phyloP scores from a whole-genome alignment of 2,329 filamentous ascomycete species.

The Aureobasidium lini region DNA sequence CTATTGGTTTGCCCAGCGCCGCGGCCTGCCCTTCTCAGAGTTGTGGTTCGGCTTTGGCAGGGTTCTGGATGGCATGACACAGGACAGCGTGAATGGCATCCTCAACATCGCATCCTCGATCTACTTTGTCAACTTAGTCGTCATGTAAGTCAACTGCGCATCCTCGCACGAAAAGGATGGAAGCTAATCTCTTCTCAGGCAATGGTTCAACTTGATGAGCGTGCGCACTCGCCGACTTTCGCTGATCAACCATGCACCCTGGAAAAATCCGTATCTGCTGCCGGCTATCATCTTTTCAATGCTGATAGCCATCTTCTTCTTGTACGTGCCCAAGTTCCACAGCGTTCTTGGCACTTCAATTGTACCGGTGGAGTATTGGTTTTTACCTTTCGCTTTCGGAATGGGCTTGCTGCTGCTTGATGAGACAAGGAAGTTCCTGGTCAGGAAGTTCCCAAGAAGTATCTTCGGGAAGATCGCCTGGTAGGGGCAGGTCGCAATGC shows the following conservation, averaged over 20 bases:
- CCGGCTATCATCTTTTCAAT: conserved; percentile 64
- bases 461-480: conserved; percentile 56
- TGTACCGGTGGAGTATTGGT: conserved; percentile 68
- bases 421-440: conserved; percentile 56
- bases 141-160: conserved; percentile 49
- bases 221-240: conserved; percentile 53
- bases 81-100: conserved; percentile 46
- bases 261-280: conserved; percentile 61
- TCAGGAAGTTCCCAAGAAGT: conserved; percentile 53
- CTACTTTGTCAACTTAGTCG: conserved; percentile 73
- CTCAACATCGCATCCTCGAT: conserved; percentile 62
- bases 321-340: conserved; percentile 61
- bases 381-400: conserved; percentile 67
- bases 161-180: background rate
- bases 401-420: conserved; percentile 57
- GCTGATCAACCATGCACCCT: conserved; percentile 65
- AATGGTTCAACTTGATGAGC: conserved; percentile 69
- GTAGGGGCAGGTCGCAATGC: conserved; percentile 34
- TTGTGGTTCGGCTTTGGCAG: conserved; percentile 61
- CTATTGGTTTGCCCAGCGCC: conserved; percentile 37
- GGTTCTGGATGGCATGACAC: conserved; percentile 40
- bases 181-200: conserved; percentile 32
- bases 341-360: conserved; percentile 50
- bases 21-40: conserved; percentile 58
- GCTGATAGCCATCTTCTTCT: conserved; percentile 57